These are phyloP conservation scores for Dothideomycetes sp. DNA, from an alignment of 2,329 filamentous ascomycete species.

Conservation along the genomic window DNA sequence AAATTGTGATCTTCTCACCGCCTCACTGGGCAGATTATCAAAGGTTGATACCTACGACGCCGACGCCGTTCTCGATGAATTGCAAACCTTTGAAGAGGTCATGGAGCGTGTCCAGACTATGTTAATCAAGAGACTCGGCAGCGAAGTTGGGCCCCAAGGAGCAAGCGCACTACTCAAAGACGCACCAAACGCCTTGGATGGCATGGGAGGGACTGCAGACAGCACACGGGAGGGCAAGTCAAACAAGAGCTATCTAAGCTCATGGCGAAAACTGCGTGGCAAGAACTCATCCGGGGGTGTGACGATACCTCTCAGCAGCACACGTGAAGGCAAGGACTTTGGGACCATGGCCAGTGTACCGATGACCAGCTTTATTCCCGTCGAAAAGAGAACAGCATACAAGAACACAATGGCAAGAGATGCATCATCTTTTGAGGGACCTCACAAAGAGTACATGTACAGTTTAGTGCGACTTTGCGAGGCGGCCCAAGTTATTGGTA, in stretches of 20 bases:
- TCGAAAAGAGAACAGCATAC: slow-evolving; percentile 51
- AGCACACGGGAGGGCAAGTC: slow-evolving; percentile 33
- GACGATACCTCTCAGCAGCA: slow-evolving; percentile 5
- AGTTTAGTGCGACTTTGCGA: slow-evolving; percentile 86
- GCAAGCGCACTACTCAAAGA: slow-evolving; percentile 68
- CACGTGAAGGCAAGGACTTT: slow-evolving; percentile 45
- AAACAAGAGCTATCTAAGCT: slow-evolving; percentile 71
- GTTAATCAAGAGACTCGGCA: slow-evolving; percentile 78
- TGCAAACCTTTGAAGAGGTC: slow-evolving; percentile 78
- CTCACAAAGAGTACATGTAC: slow-evolving; percentile 84
- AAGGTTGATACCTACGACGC: slow-evolving; percentile 83
- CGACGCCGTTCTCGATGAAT: slow-evolving; percentile 85
- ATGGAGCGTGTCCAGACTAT: slow-evolving; percentile 75
- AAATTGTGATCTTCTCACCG: slow-evolving; percentile 83
- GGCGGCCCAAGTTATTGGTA: slow-evolving; percentile 85
- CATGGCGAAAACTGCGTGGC: slow-evolving; percentile 80
- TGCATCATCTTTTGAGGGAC: slow-evolving; percentile 63
- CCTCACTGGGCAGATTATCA: slow-evolving; percentile 62
- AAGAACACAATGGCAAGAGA: slow-evolving; percentile 31
- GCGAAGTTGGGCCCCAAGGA: slow-evolving; percentile 77
- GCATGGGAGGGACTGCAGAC: slow-evolving; percentile 24
- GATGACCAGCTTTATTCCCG: slow-evolving; percentile 63
- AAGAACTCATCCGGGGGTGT: slow-evolving; percentile 59
- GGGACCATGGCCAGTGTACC: slow-evolving; percentile 44
- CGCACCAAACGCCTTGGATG: slow-evolving; percentile 26